Conservation (phyloP, 139 green algal species). For the Chlamydomonas schloesseri region DNA sequence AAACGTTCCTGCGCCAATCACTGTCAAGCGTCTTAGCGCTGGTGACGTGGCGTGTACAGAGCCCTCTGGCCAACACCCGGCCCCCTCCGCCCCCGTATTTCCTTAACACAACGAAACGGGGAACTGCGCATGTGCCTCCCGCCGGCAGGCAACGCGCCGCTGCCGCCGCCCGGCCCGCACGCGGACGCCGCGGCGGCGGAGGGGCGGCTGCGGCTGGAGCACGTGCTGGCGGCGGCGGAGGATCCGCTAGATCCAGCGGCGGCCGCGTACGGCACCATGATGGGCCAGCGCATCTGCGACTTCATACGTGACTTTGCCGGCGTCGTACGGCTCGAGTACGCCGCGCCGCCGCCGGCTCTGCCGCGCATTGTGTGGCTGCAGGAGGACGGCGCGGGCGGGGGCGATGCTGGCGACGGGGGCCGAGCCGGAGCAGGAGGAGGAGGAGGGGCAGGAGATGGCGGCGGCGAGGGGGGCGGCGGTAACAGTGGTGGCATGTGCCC, state of each 20-base stretch:
- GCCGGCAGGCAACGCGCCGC: neutral
- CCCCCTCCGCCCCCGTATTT: no score
- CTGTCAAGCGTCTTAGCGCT: no score
- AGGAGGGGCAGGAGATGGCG: neutral
- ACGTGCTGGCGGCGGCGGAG: neutral
- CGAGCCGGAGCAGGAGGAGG: neutral
- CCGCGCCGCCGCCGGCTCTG: neutral
- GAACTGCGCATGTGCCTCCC: no score
- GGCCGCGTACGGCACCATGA: neutral
- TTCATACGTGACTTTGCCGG: constrained; percentile 14
- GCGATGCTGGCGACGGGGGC: no score
- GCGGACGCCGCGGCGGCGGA: neutral
- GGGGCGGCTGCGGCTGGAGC: neutral
- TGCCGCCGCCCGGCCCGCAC: no score
- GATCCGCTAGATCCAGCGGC: neutral
- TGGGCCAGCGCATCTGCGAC: neutral
- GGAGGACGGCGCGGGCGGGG: neutral
- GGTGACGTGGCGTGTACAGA: no score
- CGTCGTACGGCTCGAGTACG: constrained; percentile 8
- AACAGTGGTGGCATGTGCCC: no score
- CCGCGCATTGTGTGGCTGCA: neutral
- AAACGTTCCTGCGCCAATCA: no score
- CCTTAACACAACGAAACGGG: no score
- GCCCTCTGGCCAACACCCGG: no score
- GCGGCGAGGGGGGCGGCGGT: neutral